phyloP scores from a whole-genome alignment of 75 land plant species.

The Pinus taeda region DNA sequence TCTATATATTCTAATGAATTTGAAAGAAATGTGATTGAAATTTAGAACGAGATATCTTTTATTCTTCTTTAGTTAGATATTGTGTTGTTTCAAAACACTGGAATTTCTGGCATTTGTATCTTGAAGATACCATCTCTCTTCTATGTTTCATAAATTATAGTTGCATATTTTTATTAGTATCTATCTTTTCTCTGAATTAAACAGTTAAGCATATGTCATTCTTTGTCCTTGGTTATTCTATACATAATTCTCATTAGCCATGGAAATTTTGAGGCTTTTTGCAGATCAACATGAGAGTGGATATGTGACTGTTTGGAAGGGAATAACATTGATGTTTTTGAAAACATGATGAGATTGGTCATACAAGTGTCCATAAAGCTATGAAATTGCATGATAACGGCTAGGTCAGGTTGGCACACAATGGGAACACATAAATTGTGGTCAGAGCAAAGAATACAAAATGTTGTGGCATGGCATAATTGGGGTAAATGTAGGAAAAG shows the following conservation, averaged over 20 bases:
- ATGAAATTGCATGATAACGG: not conserved
- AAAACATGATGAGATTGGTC: not conserved
- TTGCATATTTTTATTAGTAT: not conserved
- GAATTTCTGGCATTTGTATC: not conserved
- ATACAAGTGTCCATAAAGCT: not conserved
- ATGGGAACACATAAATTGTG: no score
- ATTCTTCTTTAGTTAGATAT: not conserved
- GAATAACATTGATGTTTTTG: slow-evolving; percentile 33
- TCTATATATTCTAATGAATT: no score
- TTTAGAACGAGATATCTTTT: no score
- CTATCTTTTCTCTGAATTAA: not conserved
- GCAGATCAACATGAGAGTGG: slow-evolving; percentile 4
- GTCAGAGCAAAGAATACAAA: not conserved
- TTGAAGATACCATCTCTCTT: not conserved
- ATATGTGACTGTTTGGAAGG: not conserved
- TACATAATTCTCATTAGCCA: slow-evolving; percentile 13
- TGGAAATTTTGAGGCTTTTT: slow-evolving; percentile 25
- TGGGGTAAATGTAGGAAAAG: no score
- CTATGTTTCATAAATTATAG: not conserved
- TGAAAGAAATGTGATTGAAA: no score
- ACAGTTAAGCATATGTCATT: not conserved
- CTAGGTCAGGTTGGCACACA: no score
- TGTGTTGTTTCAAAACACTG: not conserved
- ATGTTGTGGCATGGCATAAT: no score
- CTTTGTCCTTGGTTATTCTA: not conserved